These are phyloP conservation scores for Fusarium sp. DNA, from an alignment of 2,329 filamentous ascomycete genomes.

Conservation along the genomic window DNA sequence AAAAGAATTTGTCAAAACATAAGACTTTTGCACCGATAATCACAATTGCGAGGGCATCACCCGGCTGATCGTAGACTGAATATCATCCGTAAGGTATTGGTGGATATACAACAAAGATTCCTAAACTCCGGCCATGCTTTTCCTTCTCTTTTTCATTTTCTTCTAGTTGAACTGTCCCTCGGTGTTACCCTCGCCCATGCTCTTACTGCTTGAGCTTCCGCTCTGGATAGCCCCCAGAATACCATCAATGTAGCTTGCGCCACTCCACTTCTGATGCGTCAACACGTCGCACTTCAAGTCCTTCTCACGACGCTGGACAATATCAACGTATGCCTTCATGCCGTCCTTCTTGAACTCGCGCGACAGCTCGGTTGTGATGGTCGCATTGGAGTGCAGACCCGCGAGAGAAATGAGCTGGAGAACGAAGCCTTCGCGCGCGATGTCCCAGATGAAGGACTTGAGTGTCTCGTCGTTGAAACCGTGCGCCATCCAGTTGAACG, in stretches of 20 bases:
- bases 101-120: conserved; percentile 31
- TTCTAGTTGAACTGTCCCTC: conserved; percentile 73
- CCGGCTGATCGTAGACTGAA: conserved; percentile 19
- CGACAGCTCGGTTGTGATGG: conserved; percentile 79
- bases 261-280: conserved; percentile 91
- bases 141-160: conserved; percentile 26
- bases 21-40: not conserved
- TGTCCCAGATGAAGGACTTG: conserved; percentile 95
- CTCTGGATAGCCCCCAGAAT: conserved; percentile 92
- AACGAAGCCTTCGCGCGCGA: conserved; percentile 87
- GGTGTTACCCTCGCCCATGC: conserved; percentile 95
- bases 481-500: conserved; percentile 98
- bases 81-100: conserved; percentile 37
- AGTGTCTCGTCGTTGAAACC: conserved; percentile 87
- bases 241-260: conserved; percentile 82
- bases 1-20: conserved; percentile 24
- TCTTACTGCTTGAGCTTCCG: conserved; percentile 88
- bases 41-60: conserved; percentile 19
- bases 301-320: conserved; percentile 91
- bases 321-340: conserved; percentile 97
- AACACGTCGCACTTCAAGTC: conserved; percentile 92
- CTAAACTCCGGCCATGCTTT: conserved; percentile 49
- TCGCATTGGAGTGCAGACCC: conserved; percentile 74
- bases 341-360: conserved; percentile 88
- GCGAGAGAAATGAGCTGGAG: conserved; percentile 76